Conservation (phyloP, 805 yeast genomes). For the Tetrapisispora phaffii region DNA sequence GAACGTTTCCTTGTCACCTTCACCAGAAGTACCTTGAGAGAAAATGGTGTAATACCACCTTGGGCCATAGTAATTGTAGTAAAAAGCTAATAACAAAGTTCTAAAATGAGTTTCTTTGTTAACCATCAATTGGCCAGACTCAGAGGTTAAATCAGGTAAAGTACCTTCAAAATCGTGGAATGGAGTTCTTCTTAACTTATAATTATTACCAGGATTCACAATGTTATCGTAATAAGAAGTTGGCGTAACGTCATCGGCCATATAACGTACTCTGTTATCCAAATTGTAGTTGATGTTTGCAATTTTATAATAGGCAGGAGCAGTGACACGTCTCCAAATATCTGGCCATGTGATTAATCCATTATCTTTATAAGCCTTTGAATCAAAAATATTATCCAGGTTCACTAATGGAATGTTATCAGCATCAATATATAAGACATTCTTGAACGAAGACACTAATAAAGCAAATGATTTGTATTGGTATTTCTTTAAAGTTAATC, state of each 20-base stretch:
- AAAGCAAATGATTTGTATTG: constrained; percentile 67
- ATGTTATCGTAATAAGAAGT: constrained; percentile 8
- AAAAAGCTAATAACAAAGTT: constrained; percentile 49
- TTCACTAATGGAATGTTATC: constrained; percentile 51
- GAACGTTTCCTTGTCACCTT: constrained; percentile 75
- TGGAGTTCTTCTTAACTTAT: constrained; percentile 27
- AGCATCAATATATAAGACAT: constrained; percentile 64
- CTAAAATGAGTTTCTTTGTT: constrained; percentile 50
- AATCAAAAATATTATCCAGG: constrained; percentile 37
- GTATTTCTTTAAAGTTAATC: constrained; percentile 40
- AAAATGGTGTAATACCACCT: constrained; percentile 54
- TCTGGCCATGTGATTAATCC: constrained; percentile 70
- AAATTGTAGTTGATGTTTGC: constrained; percentile 33
- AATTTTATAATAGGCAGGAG: constrained; percentile 50
- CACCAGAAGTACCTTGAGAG: constrained; percentile 67
- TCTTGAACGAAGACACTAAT: constrained; percentile 65
- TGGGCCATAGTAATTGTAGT: constrained; percentile 62
- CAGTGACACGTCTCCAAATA: constrained; percentile 61
- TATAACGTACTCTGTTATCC: constrained; percentile 28
- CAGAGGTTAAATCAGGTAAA: constrained; percentile 57
- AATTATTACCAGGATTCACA: constrained; percentile 2
- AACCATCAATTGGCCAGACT: constrained; percentile 59
- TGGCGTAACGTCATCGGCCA: constrained; percentile 20
- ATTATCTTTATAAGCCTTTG: constrained; percentile 36
- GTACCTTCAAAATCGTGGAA: constrained; percentile 57